Evolutionary conservation across 305 asterid genomes (phyloP).

Genomic region (Solanum hybrid): DNA sequence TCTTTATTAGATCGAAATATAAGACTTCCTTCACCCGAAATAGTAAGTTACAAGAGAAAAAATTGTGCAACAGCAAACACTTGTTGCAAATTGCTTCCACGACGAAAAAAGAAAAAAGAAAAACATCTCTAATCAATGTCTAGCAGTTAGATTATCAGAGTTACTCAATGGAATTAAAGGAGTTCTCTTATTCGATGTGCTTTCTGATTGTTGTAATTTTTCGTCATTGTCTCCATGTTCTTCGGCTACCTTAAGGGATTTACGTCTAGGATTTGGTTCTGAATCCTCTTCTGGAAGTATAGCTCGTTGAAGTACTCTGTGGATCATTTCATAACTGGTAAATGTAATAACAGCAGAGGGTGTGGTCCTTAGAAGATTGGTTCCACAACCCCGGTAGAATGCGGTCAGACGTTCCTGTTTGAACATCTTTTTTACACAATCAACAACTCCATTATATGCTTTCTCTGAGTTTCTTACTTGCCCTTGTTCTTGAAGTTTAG

Average conservation of each 20-base stretch:
- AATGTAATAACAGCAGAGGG: constrained; percentile 94
- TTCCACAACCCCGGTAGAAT: constrained; percentile 92
- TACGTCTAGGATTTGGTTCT: constrained; percentile 21
- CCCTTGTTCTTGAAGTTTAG: constrained; percentile 96
- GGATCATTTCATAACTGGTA: constrained; percentile 85
- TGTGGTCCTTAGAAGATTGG: constrained; percentile 86
- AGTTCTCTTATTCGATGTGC: constrained; percentile 37
- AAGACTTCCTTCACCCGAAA: background rate
- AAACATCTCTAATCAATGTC: constrained; percentile 17
- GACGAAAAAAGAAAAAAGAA: background rate
- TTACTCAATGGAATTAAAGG: constrained; percentile 34
- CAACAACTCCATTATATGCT: constrained; percentile 63
- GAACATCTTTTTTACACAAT: constrained; percentile 61
- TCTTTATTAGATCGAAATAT: background rate
- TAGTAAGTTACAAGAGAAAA: background rate
- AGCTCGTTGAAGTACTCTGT: constrained; percentile 39
- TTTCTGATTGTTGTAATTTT: constrained; percentile 25
- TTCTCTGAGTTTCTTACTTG: constrained; percentile 38
- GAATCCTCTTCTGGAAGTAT: constrained; percentile 45
- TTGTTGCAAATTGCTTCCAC: background rate
- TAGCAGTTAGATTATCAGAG: constrained; percentile 32
- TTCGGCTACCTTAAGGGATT: constrained; percentile 23
- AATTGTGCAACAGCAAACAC: background rate
- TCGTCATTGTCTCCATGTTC: constrained; percentile 14
- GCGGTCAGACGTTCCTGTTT: constrained; percentile 63